Evolutionary conservation across 1,139 yeast genomes (phyloP), one percentile per base, ranked within the genome.

Genomic region (Hyphopichia buzzinii): DNA sequence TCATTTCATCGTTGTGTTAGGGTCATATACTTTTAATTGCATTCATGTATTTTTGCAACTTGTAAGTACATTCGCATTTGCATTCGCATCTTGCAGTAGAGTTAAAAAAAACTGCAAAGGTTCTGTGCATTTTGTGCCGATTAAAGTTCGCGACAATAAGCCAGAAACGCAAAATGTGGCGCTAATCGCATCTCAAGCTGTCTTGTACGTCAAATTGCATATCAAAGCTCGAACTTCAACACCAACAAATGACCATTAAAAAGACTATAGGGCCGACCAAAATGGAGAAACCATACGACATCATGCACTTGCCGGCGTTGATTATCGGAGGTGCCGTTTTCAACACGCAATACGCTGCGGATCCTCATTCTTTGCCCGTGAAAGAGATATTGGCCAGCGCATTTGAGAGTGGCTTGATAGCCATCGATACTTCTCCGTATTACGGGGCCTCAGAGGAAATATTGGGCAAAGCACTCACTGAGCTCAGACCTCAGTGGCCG

Each of bases 361-460:
- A 83, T 46, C 95, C 96, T 0, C 66, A 66, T 34, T 52, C 62
- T 0, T 48, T 86, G 28, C 82, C 88, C 2, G 72, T 81, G 10
- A 65, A 63, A 4, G 78, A 74, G 1, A 74, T 90, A 37, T 53
- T 90, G 17, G 57, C 64, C 33, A 52, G 59, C 14, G 95, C 92
- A 0, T 82, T 88, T 49, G 62, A 66, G 16, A 57, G 68, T 17
- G 97, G 96, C 0, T 66, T 87, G 41, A 74, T 74, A 35, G 94
- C 95, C 2, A 66, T 90, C 29, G 97, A 92, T 54, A 88, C 96
- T 0, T 84, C 96, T 0, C 96, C 97, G 2, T 90, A 87, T 59
- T 90, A 90, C 54, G 97, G 97, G 0, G 89, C 89, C 0, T 85
- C 95, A 4, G 97, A 90, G 53, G 71, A 63, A 24, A 54, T 89